Evolutionary conservation across 2,329 filamentous ascomycete genomes (phyloP), one percentile per base, ranked within the genome.

Genomic region (Xylariaceae sp.): DNA sequence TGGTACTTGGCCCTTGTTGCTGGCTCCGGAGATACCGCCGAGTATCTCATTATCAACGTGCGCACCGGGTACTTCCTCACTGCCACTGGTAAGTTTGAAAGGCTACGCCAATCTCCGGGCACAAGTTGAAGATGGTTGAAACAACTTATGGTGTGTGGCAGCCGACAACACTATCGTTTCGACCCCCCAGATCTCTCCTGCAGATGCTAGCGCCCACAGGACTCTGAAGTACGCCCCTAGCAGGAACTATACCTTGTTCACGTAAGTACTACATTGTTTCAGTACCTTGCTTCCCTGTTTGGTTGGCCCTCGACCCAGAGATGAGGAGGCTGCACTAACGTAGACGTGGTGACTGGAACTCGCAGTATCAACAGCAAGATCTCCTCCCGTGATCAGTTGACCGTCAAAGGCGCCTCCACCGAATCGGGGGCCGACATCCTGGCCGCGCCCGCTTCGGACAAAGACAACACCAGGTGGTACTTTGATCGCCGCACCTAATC

Each of bases 401-500:
- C 27, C 17, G 38, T 45, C 13, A 31, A 16, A 23, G 39, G 31
- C 12, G 24, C 12, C 21, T 40, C 42, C 12, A 38, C 28, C 5
- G 15, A 38, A 9, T 38, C 42, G 13, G 42, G 42, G 18, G 26
- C 42, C 13, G 37, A 41, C 23, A 44, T 44, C 24, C 29, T 44
- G 11, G 30, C 42, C 9, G 33, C 13, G 32, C 33, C 37, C 5
- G 35, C 31, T n/a, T 19, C 34, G 33, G 19, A 44, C 19, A n/a
- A 13, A 2, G 42, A 44, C 17, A 44, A 44, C 24, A 18, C 28
- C 15, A 44, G 35, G 34, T 44, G 42, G 42, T 44, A 44, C 34
- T 41, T 44, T 34, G 38, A 41, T 19, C 24, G 24, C 13, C 34
- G 12, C 13, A 35, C 8, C 33, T 34, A 34, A 24, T n/a, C n/a